Percentiles rank a stretch among this genome's conserved stretches.
Evolutionary conservation across 305 asterid genomes (phyloP).

Genomic region (Solanum chacoense): DNA sequence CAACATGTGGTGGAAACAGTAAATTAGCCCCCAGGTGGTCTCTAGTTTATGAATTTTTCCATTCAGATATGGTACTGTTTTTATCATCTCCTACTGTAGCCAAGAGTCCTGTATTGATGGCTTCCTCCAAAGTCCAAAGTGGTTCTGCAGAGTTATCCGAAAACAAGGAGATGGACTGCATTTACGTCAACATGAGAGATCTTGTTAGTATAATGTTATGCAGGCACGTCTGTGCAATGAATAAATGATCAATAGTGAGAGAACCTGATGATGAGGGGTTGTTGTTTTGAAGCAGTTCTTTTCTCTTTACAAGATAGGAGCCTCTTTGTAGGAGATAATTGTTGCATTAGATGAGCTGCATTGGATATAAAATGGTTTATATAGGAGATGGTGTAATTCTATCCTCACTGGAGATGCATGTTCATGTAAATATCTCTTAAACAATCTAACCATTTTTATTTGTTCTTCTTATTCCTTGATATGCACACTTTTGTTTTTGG

Average conservation of each 20-base stretch:
- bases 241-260: background rate
- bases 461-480: background rate
- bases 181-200: background rate
- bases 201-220: background rate
- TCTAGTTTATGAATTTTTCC: background rate
- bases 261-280: background rate
- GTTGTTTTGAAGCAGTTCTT: background rate
- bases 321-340: background rate
- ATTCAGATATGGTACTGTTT: background rate
- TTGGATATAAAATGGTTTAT: background rate
- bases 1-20: constrained; percentile 43
- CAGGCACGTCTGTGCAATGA: background rate
- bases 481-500: background rate
- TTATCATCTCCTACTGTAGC: background rate
- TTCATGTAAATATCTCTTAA: background rate
- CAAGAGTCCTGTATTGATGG: background rate
- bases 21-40: background rate
- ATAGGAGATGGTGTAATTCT: background rate
- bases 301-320: background rate
- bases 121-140: background rate
- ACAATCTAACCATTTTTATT: background rate
- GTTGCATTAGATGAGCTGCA: background rate
- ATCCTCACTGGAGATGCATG: background rate
- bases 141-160: background rate
- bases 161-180: background rate